Evolutionary conservation across 225 moss, liverwort and hornwort species (phyloP).

Genomic region (Straminergon stramineum): DNA sequence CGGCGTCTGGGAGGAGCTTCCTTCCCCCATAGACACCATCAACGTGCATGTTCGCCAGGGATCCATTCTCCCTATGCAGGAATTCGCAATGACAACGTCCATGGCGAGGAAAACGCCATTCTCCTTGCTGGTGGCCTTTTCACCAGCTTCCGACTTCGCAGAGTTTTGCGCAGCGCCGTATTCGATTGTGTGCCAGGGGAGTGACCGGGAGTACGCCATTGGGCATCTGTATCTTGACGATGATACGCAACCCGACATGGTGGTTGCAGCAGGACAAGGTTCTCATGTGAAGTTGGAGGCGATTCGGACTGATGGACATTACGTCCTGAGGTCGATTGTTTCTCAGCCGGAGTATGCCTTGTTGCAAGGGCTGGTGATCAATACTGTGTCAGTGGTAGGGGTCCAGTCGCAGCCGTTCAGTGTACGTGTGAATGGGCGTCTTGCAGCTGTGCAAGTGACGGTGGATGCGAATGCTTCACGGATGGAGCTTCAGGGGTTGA

Average conservation of each 20-base stretch:
- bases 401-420: slow-evolving; percentile 31
- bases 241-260: slow-evolving; percentile 6
- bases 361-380: neutral
- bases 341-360: neutral
- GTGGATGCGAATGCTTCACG: slow-evolving; percentile 3
- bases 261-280: neutral
- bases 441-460: slow-evolving; percentile 8
- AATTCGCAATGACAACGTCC: slow-evolving; percentile 27
- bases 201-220: slow-evolving; percentile 22
- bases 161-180: slow-evolving; percentile 30
- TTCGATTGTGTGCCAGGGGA: slow-evolving; percentile 33
- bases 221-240: slow-evolving; percentile 22
- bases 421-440: slow-evolving; percentile 21
- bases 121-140: slow-evolving; percentile 30
- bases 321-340: slow-evolving; percentile 13
- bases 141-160: slow-evolving; percentile 22
- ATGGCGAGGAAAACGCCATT: slow-evolving; percentile 23
- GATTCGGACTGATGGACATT: slow-evolving; percentile 16
- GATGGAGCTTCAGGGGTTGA: slow-evolving; percentile 23
- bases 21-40: slow-evolving; percentile 11
- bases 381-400: slow-evolving; percentile 10
- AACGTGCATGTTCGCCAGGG: slow-evolving; percentile 44
- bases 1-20: slow-evolving; percentile 21
- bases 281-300: slow-evolving; percentile 19
- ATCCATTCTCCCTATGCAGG: slow-evolving; percentile 40